These are phyloP conservation scores for Leccinum pellstonianum DNA, from an alignment of 768 basidiomycete genomes.

Conservation along the genomic window DNA sequence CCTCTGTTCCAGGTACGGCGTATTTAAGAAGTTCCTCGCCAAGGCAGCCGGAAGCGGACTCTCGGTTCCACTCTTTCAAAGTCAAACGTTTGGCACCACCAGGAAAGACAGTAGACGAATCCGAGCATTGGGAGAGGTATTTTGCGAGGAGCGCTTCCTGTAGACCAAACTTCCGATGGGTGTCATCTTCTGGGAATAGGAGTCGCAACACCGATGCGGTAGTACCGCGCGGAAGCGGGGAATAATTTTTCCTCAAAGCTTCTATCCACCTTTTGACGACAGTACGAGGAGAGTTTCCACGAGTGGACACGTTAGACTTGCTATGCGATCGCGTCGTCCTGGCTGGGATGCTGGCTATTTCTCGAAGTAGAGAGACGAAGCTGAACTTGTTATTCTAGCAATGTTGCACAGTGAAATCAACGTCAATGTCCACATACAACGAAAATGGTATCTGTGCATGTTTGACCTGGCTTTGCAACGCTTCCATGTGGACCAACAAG, in stretches of 20 bases:
- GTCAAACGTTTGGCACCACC: conserved; percentile 29
- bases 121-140: conserved; percentile 50
- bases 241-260: conserved; percentile 40
- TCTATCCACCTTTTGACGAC: conserved; percentile 46
- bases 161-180: conserved; percentile 66
- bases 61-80: conserved; percentile 41
- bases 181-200: conserved; percentile 84
- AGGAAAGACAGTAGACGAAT: conserved; percentile 34
- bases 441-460: conserved; percentile 38
- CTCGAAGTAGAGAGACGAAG: conserved; percentile 49
- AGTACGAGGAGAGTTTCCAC: conserved; percentile 36
- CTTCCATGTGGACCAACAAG: conserved; percentile 14
- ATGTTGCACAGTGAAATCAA: neutral
- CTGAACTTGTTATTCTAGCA: conserved; percentile 29
- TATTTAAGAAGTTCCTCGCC: conserved; percentile 60
- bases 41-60: conserved; percentile 59
- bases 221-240: conserved; percentile 51
- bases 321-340: conserved; percentile 16
- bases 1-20: conserved; percentile 35
- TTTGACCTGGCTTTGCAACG: conserved; percentile 6
- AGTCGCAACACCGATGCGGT: conserved; percentile 65
- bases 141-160: conserved; percentile 61
- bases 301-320: neutral
- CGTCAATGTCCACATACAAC: conserved; percentile 35
- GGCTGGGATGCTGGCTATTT: conserved; percentile 37